Evolutionary conservation across 768 basidiomycete genomes (phyloP).

Genomic region (Mycena haematopus): DNA sequence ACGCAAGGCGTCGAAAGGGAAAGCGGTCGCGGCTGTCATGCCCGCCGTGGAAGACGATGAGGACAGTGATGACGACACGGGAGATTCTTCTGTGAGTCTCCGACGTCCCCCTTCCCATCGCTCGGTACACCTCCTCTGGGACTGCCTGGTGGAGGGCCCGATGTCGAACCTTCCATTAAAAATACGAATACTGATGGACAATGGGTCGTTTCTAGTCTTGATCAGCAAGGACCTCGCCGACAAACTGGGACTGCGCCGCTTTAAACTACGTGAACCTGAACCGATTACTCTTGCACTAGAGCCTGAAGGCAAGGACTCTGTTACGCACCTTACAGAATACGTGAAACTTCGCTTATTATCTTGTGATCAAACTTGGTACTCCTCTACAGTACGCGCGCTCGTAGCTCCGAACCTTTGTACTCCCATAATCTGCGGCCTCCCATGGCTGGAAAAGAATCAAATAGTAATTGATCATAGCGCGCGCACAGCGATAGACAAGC

Average conservation of each 20-base stretch:
- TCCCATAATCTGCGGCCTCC: constrained; percentile 35
- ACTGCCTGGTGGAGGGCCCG: neutral
- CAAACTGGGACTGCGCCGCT: constrained; percentile 16
- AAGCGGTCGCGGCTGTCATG: too few relatives aligned
- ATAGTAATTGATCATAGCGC: constrained; percentile 29
- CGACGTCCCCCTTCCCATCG: too few relatives aligned
- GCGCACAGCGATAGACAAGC: constrained; percentile 30
- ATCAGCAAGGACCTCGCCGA: constrained; percentile 10
- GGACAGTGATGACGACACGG: too few relatives aligned
- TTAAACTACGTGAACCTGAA: constrained; percentile 29
- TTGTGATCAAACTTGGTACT: constrained; percentile 31
- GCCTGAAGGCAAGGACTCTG: constrained; percentile 19
- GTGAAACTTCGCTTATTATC: constrained; percentile 30
- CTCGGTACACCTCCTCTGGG: neutral
- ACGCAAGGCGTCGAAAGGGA: too few relatives aligned
- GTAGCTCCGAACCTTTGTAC: constrained; percentile 30
- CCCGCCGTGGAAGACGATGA: too few relatives aligned
- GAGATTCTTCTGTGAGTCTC: neutral
- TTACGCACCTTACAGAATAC: constrained; percentile 27
- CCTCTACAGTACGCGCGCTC: constrained; percentile 27
- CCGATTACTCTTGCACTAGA: constrained; percentile 19
- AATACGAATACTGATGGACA: constrained; percentile 23
- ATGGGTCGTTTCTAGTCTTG: constrained; percentile 20
- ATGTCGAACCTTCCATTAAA: neutral
- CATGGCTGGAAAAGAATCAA: constrained; percentile 29